These are phyloP conservation scores for Penicillium sp. DNA, from an alignment of 2,329 filamentous ascomycete species.

Conservation along the genomic window DNA sequence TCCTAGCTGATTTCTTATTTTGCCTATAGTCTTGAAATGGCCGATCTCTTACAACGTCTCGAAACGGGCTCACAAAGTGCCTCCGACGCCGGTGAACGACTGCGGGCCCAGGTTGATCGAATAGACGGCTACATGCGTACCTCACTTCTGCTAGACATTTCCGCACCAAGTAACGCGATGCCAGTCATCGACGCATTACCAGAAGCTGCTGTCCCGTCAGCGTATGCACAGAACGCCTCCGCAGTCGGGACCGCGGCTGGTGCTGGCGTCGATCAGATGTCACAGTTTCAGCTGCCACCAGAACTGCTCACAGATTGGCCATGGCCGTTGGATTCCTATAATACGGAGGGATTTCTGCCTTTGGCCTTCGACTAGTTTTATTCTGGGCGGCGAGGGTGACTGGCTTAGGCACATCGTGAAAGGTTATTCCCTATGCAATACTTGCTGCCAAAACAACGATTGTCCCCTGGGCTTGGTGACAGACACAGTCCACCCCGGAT, in stretches of 20 bases:
- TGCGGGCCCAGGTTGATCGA: conserved; percentile 47
- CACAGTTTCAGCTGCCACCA: conserved; percentile 46
- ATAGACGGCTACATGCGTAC: conserved; percentile 51
- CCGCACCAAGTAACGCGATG: conserved; percentile 11
- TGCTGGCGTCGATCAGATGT: conserved; percentile 24
- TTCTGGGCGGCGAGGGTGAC: background rate
- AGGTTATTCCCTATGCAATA: background rate
- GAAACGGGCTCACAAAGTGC: conserved; percentile 47
- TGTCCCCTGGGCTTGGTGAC: background rate
- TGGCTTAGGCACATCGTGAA: background rate
- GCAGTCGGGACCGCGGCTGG: conserved; percentile 9
- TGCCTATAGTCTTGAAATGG: conserved; percentile 41
- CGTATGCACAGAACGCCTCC: conserved; percentile 11
- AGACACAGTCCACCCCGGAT: background rate
- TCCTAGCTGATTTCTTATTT: background rate
- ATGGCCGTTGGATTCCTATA: conserved; percentile 36
- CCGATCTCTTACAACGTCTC: conserved; percentile 51
- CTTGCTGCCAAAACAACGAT: background rate
- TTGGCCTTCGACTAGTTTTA: conserved; percentile 23
- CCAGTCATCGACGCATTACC: conserved; percentile 9
- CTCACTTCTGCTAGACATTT: conserved; percentile 21
- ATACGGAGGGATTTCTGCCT: conserved; percentile 28
- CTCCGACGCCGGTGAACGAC: conserved; percentile 43
- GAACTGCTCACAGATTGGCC: conserved; percentile 49
- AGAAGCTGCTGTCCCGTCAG: conserved; percentile 1